Evolutionary conservation across 78 protist species (phyloP), one percentile per base, ranked within the genome.

Genomic region (Dictyostelium citrinum): DNA sequence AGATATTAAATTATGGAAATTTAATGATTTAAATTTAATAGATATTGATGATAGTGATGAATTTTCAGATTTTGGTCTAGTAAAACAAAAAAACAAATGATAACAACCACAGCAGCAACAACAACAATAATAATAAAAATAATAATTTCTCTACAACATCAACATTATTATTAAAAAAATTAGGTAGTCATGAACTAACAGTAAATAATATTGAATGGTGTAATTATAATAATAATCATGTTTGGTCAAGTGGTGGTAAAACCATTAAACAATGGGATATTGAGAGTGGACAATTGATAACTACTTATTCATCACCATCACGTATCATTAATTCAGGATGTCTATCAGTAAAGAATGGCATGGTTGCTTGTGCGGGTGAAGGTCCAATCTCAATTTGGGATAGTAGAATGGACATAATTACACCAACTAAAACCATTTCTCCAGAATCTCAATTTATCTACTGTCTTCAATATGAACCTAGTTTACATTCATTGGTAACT

Each of bases 181-280:
- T 84, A 22, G 67, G 74, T 6, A 35, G 6, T 24, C 83, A 49
- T 35, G 60, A 29, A 55, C 1, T 43, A 51, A 72, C 70, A 61
- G 37, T 77, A 10, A 33, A 35, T 9, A 85, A 85, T 74, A 55
- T 85, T 12, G 84, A 76, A 33, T 85, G 92, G 92, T 76, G 79
- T 29, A 61, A 85, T 58, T 29, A 20, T 24, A 49, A 85, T 39
- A 55, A 37, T 20, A 35, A 85, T 43, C 84, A 76, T 43, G 41
- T 85, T 6, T 10, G 24, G 5, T 35, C 41, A 2, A 35, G 51
- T 29, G 78, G 83, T 27, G 84, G 79, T 8, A 77, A 76, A n/a
- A 22, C 14, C 12, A 33, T 77, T 14, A 39, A 35, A 24, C 24
- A 51, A 37, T 49, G 79, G 80, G 92, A 85, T 76, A 58, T 85